A percentile compares a stretch with the other conserved stretches of the same genome.
phyloP scores from a whole-genome alignment of 1,284 basidiomycete genomes.

The Lentinus polychrous region DNA sequence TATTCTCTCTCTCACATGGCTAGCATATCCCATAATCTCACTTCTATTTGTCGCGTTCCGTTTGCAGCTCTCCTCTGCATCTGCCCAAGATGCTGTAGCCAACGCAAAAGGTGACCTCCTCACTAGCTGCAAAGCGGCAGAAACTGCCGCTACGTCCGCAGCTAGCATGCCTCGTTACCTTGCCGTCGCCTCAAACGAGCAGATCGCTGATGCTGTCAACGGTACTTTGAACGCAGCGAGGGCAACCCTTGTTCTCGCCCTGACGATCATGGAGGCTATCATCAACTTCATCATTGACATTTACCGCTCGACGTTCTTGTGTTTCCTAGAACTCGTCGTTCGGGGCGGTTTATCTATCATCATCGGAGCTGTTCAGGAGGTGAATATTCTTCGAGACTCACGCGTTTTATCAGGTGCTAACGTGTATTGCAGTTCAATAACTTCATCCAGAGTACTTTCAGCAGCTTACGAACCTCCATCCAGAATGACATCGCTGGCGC shows the following conservation, averaged over 20 bases:
- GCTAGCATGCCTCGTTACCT: constrained; percentile 85
- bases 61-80: constrained; percentile 64
- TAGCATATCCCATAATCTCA: constrained; percentile 79
- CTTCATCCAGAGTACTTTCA: constrained; percentile 57
- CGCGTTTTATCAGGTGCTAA: constrained; percentile 1
- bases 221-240: constrained; percentile 74
- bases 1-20: constrained; percentile 79
- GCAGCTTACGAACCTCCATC: constrained; percentile 56
- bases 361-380: constrained; percentile 76
- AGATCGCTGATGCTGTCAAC: constrained; percentile 73
- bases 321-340: constrained; percentile 87
- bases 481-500: constrained; percentile 64
- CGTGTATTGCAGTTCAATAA: constrained; percentile 51
- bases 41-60: constrained; percentile 83
- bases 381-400: constrained; percentile 30
- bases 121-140: constrained; percentile 76
- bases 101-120: constrained; percentile 70
- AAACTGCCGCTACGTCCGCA: constrained; percentile 74
- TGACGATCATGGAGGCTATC: constrained; percentile 80
- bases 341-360: constrained; percentile 75
- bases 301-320: constrained; percentile 88
- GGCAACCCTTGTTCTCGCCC: constrained; percentile 59
- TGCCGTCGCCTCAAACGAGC: constrained; percentile 77
- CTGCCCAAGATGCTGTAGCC: constrained; percentile 59
- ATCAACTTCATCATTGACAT: constrained; percentile 90